Evolutionary conservation across 495 filamentous ascomycete genomes (phyloP).

Genomic region (Parathielavia hyrcaniae): DNA sequence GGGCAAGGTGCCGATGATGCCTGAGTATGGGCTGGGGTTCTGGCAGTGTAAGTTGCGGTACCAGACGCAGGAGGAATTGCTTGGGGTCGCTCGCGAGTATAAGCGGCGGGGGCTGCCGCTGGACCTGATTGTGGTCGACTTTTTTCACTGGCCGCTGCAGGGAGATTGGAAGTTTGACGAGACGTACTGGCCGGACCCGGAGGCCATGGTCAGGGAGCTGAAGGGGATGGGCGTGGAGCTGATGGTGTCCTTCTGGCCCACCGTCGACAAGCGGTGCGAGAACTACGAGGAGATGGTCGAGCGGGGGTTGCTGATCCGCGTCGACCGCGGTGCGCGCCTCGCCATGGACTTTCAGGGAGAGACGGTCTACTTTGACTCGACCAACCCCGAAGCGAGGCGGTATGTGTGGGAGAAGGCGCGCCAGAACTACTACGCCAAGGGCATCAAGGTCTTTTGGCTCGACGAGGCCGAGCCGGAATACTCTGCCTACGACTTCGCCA

Average conservation of each 20-base stretch:
- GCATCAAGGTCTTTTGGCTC: constrained; percentile 56
- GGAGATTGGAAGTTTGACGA: constrained; percentile 55
- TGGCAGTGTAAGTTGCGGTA: constrained; percentile 60
- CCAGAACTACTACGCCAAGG: constrained; percentile 51
- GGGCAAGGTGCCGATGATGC: constrained; percentile 55
- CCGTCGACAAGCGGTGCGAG: constrained; percentile 46
- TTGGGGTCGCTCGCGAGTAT: constrained; percentile 51
- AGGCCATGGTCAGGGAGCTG: constrained; percentile 52
- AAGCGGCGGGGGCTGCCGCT: constrained; percentile 44
- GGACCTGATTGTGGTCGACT: constrained; percentile 55
- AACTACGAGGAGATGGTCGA: constrained; percentile 53
- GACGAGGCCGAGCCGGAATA: constrained; percentile 59
- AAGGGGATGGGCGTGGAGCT: constrained; percentile 47
- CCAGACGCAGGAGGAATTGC: constrained; percentile 52
- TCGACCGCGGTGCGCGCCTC: constrained; percentile 47
- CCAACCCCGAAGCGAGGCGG: constrained; percentile 45
- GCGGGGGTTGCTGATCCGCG: constrained; percentile 47
- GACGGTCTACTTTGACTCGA: constrained; percentile 51
- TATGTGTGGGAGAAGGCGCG: constrained; percentile 52
- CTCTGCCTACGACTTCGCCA: constrained; percentile 53
- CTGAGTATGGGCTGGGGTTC: constrained; percentile 56
- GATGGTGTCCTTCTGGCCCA: constrained; percentile 56
- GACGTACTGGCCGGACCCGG: constrained; percentile 49
- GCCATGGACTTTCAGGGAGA: constrained; percentile 49
- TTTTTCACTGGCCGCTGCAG: constrained; percentile 57